These are phyloP conservation scores for Fusarium dlaminii DNA, from an alignment of 2,329 filamentous ascomycete genomes.

Conservation along the genomic window DNA sequence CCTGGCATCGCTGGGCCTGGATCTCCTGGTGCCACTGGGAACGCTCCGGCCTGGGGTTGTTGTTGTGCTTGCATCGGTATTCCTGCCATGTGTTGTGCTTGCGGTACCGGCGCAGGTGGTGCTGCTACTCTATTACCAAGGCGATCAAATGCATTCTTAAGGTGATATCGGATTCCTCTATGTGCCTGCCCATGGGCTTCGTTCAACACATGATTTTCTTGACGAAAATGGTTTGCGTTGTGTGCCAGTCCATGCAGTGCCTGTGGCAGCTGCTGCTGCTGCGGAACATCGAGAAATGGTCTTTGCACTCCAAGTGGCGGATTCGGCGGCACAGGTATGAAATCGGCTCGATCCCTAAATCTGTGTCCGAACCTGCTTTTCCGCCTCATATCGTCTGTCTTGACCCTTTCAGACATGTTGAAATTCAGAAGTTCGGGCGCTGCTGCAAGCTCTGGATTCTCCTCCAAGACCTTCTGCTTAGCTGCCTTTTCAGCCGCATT, in stretches of 20 bases:
- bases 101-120: neutral
- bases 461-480: slow-evolving; percentile 62
- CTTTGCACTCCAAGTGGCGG: neutral
- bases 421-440: slow-evolving; percentile 66
- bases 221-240: neutral
- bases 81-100: neutral
- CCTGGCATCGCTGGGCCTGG: neutral
- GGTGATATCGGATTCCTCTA: neutral
- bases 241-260: neutral
- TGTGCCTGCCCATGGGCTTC: neutral
- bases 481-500: slow-evolving; percentile 67
- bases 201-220: neutral
- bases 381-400: slow-evolving; percentile 52
- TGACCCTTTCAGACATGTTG: slow-evolving; percentile 64
- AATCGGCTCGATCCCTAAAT: neutral
- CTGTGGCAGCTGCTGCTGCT: neutral
- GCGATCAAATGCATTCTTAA: slow-evolving; percentile 1
- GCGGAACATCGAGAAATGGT: neutral
- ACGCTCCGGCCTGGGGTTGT: neutral
- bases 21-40: neutral
- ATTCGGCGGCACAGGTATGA: neutral
- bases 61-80: neutral
- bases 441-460: slow-evolving; percentile 66
- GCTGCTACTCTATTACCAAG: neutral
- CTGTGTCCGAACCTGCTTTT: neutral